phyloP scores from a whole-genome alignment of 2,329 filamentous ascomycete genomes.

The Laburnicola sp. region DNA sequence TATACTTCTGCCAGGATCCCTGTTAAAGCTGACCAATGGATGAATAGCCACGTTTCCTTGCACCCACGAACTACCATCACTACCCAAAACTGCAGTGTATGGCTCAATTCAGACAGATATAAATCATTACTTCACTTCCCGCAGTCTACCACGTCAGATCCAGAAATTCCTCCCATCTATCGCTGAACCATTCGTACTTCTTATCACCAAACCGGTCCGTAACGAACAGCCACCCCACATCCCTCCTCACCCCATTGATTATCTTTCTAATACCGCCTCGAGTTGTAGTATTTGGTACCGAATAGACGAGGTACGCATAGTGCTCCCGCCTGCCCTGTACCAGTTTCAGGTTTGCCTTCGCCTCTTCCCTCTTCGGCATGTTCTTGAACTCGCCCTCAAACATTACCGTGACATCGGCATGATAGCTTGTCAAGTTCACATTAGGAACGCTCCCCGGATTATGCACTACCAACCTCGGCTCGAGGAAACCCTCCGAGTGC shows the following conservation, averaged over 20 bases:
- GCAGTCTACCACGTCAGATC: constrained; percentile 20
- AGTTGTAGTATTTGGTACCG: constrained; percentile 17
- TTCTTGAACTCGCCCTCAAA: constrained; percentile 27
- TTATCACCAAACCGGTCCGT: constrained; percentile 23
- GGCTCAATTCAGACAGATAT: no score
- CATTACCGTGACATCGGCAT: constrained; percentile 27
- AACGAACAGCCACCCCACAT: constrained; percentile 28
- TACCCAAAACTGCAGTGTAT: no score
- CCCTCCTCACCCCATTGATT: constrained; percentile 22
- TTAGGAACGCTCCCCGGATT: constrained; percentile 27
- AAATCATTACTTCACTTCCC: no score
- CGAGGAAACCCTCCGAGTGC: constrained; percentile 19
- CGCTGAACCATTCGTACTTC: constrained; percentile 22
- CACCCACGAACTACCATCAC: no score
- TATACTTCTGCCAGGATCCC: constrained; percentile 9
- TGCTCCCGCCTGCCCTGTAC: constrained; percentile 17
- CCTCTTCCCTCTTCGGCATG: constrained; percentile 13
- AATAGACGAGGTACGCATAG: constrained; percentile 24
- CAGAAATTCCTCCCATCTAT: constrained; percentile 26
- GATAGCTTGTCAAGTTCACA: constrained; percentile 16
- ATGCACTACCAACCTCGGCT: constrained; percentile 23
- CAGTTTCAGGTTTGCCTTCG: constrained; percentile 12
- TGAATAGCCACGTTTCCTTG: constrained; percentile 11
- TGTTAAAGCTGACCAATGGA: constrained; percentile 9
- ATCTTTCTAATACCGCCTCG: constrained; percentile 23